Base-by-base conservation (phyloP, 2,329 filamentous ascomycete genomes). In the Xylaria sp. region DNA sequence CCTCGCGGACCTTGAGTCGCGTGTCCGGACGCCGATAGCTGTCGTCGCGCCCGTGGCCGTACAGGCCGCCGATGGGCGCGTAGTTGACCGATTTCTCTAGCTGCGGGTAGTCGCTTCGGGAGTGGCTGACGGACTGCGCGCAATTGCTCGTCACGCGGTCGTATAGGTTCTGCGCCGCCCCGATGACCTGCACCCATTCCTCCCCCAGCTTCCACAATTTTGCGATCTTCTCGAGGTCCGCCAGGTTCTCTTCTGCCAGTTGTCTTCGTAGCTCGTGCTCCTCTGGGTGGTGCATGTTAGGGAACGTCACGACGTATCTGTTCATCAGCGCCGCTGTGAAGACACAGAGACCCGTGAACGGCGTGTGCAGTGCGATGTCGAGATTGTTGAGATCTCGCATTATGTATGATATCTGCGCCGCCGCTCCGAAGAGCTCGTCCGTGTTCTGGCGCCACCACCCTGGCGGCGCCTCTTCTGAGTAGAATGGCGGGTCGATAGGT, bases 361-460 rank as follows among this genome's bases (percentile, higher is more conserved):
- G 70, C 1, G 70, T 72, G n/a, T 72, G 65, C 5, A 70, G 58
- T n/a, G 60, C 48, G 39, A 64, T 69, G 18, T 58, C 56, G 23
- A 70, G 68, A 5, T 54, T 64, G 10, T 69, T 70, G 6, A 72
- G 68, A n/a, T 72, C 70, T 15, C 61, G 37, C 70, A 70, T 72
- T 25, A 70, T 68, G 60, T 72, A 65, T 18, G 70, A 68, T 52
- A 72, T 68, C 23, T 70, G 65, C 20, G 68, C 65, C 25, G 60
- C 65, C 13, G 68, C 68, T 54, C 62, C 65, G 51, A 70, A 70
- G 55, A 70, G 68, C 52, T 69, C 68, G 41, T 68, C 68, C 1
- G 68, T 57, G 34, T 70, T 70, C 51, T 66, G 59, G 10, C 68
- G 70, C 68, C 70, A 70, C 68, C 70, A 72, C 2, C 68, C 68